Conservation (phyloP, 129 eudicot genomes). For the Calendula officinalis region DNA sequence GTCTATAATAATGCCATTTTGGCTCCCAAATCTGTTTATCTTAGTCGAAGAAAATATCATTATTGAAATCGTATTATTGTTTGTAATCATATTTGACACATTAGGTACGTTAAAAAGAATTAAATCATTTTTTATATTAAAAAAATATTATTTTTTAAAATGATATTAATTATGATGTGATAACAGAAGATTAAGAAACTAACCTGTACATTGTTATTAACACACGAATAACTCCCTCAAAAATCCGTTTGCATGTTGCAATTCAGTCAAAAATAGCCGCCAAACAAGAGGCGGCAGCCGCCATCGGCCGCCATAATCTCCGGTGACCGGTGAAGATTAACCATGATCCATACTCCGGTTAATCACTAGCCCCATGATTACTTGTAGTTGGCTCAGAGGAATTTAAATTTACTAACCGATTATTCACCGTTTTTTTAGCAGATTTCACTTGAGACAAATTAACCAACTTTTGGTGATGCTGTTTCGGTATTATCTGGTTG, state of each 20-base stretch:
- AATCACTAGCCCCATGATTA: conserved; percentile 23
- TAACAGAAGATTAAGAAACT: conserved; percentile 16
- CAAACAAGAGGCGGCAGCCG: conserved; percentile 33
- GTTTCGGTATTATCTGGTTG: conserved; percentile 55
- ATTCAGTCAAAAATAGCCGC: conserved; percentile 37
- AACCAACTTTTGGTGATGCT: conserved; percentile 45
- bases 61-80: no score
- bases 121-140: no score
- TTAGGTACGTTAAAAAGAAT: no score
- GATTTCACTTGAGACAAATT: conserved; percentile 36
- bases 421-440: conserved; percentile 30
- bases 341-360: conserved; percentile 36
- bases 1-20: not conserved
- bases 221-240: conserved; percentile 33
- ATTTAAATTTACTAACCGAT: conserved; percentile 38
- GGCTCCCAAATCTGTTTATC: no score
- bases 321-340: conserved; percentile 30
- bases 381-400: conserved; percentile 32
- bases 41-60: no score
- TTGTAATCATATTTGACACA: no score
- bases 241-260: conserved; percentile 21
- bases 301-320: conserved; percentile 38
- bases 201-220: conserved; percentile 51
- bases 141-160: no score
- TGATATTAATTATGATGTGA: not conserved